Evolutionary conservation across 495 filamentous ascomycete species (phyloP).

Genomic region (Podospora australis): DNA sequence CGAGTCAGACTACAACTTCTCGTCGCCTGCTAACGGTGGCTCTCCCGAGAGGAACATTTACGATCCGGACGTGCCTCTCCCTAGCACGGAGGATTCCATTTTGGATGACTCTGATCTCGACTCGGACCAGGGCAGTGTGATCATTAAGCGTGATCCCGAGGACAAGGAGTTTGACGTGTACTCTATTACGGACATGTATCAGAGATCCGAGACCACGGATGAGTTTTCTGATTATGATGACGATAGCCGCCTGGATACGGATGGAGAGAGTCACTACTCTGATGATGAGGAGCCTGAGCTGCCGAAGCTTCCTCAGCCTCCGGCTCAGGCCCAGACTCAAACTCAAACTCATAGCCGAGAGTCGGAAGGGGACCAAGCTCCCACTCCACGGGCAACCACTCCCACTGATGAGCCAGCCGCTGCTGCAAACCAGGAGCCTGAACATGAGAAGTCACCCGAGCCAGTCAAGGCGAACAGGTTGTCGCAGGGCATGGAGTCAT

Average conservation of each 20-base stretch:
- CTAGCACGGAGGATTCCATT: conserved; percentile 54
- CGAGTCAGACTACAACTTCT: conserved; percentile 60
- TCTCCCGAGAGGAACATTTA: conserved; percentile 47
- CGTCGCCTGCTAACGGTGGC: conserved; percentile 49
- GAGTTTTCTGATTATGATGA: conserved; percentile 33
- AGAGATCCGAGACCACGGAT: conserved; percentile 31
- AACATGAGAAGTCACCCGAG: conserved; percentile 9
- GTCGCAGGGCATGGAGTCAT: conserved; percentile 36
- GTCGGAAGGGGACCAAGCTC: conserved; percentile 25
- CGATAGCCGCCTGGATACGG: conserved; percentile 18
- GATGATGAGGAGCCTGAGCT: conserved; percentile 6
- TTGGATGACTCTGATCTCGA: conserved; percentile 47
- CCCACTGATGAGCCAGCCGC: conserved; percentile 15
- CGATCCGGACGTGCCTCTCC: conserved; percentile 83
- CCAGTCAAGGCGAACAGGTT: conserved; percentile 28
- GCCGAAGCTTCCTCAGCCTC: conserved; percentile 1
- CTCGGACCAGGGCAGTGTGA: conserved; percentile 49
- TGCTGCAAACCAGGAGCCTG: neutral
- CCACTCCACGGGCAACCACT: conserved; percentile 41
- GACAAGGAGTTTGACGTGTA: conserved; percentile 61
- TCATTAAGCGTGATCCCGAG: conserved; percentile 63
- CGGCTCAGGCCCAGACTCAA: neutral
- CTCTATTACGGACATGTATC: conserved; percentile 60
- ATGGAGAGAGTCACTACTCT: conserved; percentile 25
- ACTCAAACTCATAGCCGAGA: neutral